These are phyloP conservation scores for Malus hybrid DNA, from an alignment of 331 rosid species.

Conservation along the genomic window DNA sequence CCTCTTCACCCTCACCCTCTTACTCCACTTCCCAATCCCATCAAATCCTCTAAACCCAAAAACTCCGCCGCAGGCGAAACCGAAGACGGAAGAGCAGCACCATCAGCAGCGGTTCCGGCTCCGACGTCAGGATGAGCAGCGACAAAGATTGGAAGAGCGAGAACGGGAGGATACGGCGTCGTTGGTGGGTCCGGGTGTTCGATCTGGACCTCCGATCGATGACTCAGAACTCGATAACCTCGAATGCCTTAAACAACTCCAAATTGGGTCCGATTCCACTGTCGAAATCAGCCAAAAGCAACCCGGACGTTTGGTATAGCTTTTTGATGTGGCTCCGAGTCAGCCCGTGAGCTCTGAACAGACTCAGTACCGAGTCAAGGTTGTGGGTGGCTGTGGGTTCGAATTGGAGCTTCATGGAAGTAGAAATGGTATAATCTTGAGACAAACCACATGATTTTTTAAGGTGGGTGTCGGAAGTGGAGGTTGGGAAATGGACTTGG, in stretches of 20 bases:
- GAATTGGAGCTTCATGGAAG: constrained; percentile 11
- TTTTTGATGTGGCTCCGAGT: constrained; percentile 10
- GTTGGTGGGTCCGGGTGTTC: no score
- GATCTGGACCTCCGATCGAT: no score
- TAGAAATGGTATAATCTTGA: constrained; percentile 6
- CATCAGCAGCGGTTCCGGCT: no score
- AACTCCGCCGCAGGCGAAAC: no score
- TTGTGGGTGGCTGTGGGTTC: neutral
- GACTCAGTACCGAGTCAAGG: constrained; percentile 10
- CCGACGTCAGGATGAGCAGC: no score
- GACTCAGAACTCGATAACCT: neutral
- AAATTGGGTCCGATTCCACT: constrained; percentile 15
- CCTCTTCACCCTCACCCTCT: no score
- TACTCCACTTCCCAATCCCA: no score
- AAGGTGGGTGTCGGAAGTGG: neutral
- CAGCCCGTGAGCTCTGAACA: constrained; percentile 12
- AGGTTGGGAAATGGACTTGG: no score
- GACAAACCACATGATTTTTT: constrained; percentile 28
- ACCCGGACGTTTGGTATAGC: neutral
- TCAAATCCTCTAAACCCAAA: no score
- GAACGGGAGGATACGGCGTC: no score
- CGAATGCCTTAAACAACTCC: constrained; percentile 20
- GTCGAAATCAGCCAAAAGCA: constrained; percentile 20
- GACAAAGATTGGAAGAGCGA: no score
- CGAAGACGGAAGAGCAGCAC: no score